Evolutionary conservation across 139 green algal genomes (phyloP), one percentile per base, ranked within the genome.

Genomic region (Bryopsis sp.): DNA sequence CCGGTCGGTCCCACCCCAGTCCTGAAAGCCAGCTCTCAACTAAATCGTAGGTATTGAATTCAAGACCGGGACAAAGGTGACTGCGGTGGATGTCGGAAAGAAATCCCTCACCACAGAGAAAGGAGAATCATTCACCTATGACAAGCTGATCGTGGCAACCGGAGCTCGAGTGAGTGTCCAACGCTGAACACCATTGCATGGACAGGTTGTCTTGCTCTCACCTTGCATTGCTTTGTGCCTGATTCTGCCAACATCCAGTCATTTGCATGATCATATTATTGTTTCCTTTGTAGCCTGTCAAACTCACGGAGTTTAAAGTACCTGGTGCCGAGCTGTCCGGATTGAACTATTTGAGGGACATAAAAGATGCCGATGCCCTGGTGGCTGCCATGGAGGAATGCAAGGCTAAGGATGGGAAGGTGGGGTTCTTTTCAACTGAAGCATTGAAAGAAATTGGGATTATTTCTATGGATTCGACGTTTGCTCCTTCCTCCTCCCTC

Each of bases 131-230:
- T 75, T 96, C 39, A 64, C 24, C 0, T 97, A 88, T 68, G 81
- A 89, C n/a, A 86, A 85, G 71, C 82, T 97, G 32, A 86, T 97
- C 32, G 71, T 97, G 31, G 91, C 83, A 28, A 95, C 88, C 2
- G 91, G 91, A 1, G 83, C 86, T 3, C 71, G 78, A 70, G 88
- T 93, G 57, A 58, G 74, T n/a, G n/a, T n/a, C 2, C 2, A 50
- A 11, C 43, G 1, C 6, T 26, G 2, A 60, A 33, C 22, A 63
- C 28, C 61, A 24, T 50, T 15, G 15, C 15, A 50, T 50, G 11
- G 11, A 50, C 15, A 15, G 43, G 15, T 15, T 50, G 58, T 31
- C 8, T 6, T 26, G 8, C 58, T n/a, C n/a, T n/a, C n/a, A n/a
- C n/a, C n/a, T n/a, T n/a, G n/a, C n/a, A n/a, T n/a, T n/a, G n/a